These are phyloP conservation scores for Dothistroma septosporum DNA, from an alignment of 2,329 filamentous ascomycete species.

Conservation along the genomic window DNA sequence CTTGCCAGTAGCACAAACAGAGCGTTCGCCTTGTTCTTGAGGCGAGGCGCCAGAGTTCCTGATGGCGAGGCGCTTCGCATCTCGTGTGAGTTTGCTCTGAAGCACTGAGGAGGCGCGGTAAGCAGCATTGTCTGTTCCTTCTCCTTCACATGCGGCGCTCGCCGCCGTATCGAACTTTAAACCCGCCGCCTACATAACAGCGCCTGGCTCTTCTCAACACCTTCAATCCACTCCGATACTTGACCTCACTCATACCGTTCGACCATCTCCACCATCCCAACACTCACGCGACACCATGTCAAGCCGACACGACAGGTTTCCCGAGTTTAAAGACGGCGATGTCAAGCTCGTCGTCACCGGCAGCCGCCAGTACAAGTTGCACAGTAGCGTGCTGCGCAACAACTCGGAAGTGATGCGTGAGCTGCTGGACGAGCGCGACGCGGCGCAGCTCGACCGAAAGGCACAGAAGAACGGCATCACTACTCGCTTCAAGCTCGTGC, in stretches of 20 bases:
- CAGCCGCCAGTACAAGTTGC: slow-evolving; percentile 38
- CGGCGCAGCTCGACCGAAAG: slow-evolving; percentile 28
- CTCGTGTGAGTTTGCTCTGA: neutral
- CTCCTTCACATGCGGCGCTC: neutral
- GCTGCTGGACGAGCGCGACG: slow-evolving; percentile 25
- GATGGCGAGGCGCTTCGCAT: neutral
- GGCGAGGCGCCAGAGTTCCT: too few species aligned
- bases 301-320: slow-evolving; percentile 29
- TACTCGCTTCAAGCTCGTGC: slow-evolving; percentile 24
- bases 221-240: neutral
- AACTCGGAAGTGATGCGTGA: slow-evolving; percentile 20
- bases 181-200: neutral
- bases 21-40: too few species aligned
- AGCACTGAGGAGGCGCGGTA: neutral
- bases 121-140: neutral
- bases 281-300: neutral
- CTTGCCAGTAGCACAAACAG: too few species aligned
- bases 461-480: slow-evolving; percentile 27
- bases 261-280: neutral
- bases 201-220: neutral
- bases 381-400: slow-evolving; percentile 35
- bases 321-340: slow-evolving; percentile 39
- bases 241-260: neutral
- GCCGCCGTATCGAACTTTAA: neutral
- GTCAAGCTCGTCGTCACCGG: slow-evolving; percentile 38